These are phyloP conservation scores for Astrocystis sublimbata DNA, from an alignment of 495 filamentous ascomycete species.

Conservation along the genomic window DNA sequence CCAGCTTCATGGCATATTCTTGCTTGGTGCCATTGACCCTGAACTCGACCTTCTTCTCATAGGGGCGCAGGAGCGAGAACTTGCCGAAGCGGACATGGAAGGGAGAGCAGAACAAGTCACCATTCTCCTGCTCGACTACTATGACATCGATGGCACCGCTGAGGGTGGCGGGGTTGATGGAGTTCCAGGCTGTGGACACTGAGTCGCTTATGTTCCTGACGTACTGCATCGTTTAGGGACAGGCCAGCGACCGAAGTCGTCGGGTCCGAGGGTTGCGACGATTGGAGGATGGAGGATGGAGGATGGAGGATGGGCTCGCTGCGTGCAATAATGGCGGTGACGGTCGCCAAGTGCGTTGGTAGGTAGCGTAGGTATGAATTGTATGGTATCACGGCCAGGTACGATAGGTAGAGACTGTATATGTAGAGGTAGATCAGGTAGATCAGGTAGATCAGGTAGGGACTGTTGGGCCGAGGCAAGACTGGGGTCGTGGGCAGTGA, in stretches of 20 bases:
- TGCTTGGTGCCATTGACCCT: constrained; percentile 89
- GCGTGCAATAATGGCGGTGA: no score
- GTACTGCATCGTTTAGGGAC: constrained; percentile 78
- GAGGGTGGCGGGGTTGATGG: constrained; percentile 95
- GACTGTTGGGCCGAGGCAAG: constrained; percentile 12
- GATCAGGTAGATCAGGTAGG: not conserved
- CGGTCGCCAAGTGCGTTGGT: no score
- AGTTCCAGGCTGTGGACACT: constrained; percentile 98
- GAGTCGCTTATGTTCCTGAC: constrained; percentile 93
- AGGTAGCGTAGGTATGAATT: not conserved
- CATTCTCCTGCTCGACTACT: constrained; percentile 96
- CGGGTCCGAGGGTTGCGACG: not conserved
- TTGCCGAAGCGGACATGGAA: constrained; percentile 99
- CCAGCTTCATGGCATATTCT: constrained; percentile 96
- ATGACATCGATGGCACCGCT: constrained; percentile 99
- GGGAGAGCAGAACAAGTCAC: constrained; percentile 81
- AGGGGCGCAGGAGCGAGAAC: constrained; percentile 92
- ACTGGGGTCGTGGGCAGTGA: constrained; percentile 6
- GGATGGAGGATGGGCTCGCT: not conserved
- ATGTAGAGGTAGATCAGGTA: not conserved
- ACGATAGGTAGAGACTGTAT: not conserved
- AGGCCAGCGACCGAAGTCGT: not conserved
- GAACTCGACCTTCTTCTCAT: constrained; percentile 99
- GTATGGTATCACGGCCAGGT: not conserved
- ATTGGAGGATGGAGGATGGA: not conserved